Evolutionary conservation across 352 stramenopile species (phyloP).

Genomic region (Phytophthora megakarya): DNA sequence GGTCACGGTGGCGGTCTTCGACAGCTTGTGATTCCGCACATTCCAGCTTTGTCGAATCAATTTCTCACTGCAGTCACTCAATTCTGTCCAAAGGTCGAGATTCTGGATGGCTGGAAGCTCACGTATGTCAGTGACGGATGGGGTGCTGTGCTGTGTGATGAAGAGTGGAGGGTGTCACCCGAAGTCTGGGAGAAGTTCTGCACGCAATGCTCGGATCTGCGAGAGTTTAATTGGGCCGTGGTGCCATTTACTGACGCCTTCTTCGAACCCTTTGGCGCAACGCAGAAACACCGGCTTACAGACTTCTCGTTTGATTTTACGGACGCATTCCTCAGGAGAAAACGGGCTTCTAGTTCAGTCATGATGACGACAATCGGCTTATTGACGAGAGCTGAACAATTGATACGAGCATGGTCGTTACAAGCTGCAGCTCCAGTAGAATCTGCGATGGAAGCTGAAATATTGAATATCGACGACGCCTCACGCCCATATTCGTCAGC

Average conservation of each 20-base stretch:
- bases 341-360: conserved; percentile 5
- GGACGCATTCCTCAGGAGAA: conserved; percentile 33
- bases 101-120: conserved; percentile 63
- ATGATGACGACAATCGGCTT: conserved; percentile 16
- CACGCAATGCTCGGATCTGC: conserved; percentile 38
- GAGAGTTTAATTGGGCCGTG: conserved; percentile 66
- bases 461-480: conserved; percentile 18
- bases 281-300: conserved; percentile 45
- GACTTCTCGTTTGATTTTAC: conserved; percentile 48
- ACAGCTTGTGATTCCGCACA: conserved; percentile 49
- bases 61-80: conserved; percentile 46
- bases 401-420: conserved; percentile 20
- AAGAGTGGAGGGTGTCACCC: conserved; percentile 53
- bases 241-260: conserved; percentile 58
- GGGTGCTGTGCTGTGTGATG: conserved; percentile 50
- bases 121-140: conserved; percentile 56
- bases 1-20: conserved; percentile 38
- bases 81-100: conserved; percentile 56
- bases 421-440: conserved; percentile 19
- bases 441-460: conserved; percentile 8
- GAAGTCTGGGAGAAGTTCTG: conserved; percentile 53
- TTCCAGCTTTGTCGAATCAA: conserved; percentile 40
- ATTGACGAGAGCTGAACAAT: conserved; percentile 25
- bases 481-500: conserved; percentile 37
- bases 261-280: conserved; percentile 48